These are phyloP conservation scores for Arthrinium puccinioides DNA, from an alignment of 2,329 filamentous ascomycete species.

Conservation along the genomic window DNA sequence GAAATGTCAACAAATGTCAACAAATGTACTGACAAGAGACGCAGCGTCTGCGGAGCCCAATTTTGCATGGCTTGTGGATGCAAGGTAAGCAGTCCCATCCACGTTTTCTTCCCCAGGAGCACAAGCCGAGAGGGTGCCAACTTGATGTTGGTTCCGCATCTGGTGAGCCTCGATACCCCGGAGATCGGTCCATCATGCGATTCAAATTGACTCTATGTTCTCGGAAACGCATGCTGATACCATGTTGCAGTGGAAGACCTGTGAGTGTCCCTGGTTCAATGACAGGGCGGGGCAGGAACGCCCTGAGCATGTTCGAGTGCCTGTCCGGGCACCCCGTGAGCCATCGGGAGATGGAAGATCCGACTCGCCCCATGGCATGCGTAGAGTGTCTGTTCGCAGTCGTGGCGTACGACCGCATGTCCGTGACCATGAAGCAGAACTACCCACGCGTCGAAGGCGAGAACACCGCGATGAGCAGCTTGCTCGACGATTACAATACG, in stretches of 20 bases:
- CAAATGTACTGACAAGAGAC: slow-evolving; percentile 3
- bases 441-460: slow-evolving; percentile 38
- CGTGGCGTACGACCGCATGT: slow-evolving; percentile 18
- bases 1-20: not conserved
- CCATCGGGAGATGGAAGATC: not conserved
- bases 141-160: too few species aligned
- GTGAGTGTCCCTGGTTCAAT: slow-evolving; percentile 76
- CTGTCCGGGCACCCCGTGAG: not conserved
- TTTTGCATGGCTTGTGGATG: slow-evolving; percentile 82
- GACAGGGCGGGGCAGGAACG: slow-evolving; percentile 39
- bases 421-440: slow-evolving; percentile 39
- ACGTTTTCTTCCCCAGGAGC: too few species aligned
- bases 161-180: too few species aligned
- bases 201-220: too few species aligned
- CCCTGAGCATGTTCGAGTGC: too few species aligned
- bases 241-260: slow-evolving; percentile 84
- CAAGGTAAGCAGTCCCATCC: too few species aligned
- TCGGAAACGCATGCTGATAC: too few species aligned
- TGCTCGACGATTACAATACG: slow-evolving; percentile 27
- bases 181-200: too few species aligned
- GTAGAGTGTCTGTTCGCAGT: not conserved
- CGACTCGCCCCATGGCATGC: not conserved
- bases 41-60: slow-evolving; percentile 66
- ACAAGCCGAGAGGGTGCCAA: too few species aligned
- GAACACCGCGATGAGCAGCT: slow-evolving; percentile 38